phyloP scores from a whole-genome alignment of 139 green algal species.

The Limnomonas spitsbergensis region DNA sequence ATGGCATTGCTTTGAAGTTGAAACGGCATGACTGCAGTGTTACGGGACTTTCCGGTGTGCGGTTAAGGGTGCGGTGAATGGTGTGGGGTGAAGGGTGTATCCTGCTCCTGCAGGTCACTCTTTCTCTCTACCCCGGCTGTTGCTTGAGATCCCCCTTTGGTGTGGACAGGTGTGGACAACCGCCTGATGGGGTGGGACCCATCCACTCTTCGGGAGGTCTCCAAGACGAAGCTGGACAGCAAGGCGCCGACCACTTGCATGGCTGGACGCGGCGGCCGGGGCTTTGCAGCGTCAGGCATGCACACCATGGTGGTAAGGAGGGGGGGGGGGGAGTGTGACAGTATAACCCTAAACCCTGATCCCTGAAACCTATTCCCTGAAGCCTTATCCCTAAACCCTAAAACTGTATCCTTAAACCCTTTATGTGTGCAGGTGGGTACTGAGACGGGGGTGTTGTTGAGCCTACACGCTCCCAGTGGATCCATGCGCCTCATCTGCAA shows the following conservation, averaged over 20 bases:
- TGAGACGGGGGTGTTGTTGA: constrained; percentile 29
- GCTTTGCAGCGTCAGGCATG: background rate
- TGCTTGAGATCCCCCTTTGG: background rate
- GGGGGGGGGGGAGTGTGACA: too few relatives aligned
- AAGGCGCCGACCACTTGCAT: constrained; percentile 35
- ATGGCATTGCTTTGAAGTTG: too few relatives aligned
- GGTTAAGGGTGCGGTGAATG: too few relatives aligned
- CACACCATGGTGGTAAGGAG: background rate
- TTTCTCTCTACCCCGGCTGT: too few relatives aligned
- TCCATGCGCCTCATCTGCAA: constrained; percentile 30
- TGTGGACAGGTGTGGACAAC: constrained; percentile 34
- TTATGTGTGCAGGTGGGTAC: constrained; percentile 27
- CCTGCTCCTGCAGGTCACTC: too few relatives aligned
- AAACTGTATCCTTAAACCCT: too few relatives aligned
- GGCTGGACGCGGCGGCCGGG: constrained; percentile 25
- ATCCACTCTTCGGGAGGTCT: constrained; percentile 21
- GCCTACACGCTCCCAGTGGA: constrained; percentile 27
- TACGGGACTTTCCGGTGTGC: too few relatives aligned
- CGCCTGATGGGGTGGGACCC: constrained; percentile 32
- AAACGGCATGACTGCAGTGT: too few relatives aligned
- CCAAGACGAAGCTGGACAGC: constrained; percentile 33
- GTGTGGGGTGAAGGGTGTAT: too few relatives aligned
- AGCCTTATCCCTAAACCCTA: too few relatives aligned
- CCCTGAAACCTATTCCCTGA: too few relatives aligned
- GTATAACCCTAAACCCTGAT: too few relatives aligned